These are phyloP conservation scores for Grigorovia yakushimaensis DNA, from an alignment of 805 yeast genomes.

Conservation along the genomic window DNA sequence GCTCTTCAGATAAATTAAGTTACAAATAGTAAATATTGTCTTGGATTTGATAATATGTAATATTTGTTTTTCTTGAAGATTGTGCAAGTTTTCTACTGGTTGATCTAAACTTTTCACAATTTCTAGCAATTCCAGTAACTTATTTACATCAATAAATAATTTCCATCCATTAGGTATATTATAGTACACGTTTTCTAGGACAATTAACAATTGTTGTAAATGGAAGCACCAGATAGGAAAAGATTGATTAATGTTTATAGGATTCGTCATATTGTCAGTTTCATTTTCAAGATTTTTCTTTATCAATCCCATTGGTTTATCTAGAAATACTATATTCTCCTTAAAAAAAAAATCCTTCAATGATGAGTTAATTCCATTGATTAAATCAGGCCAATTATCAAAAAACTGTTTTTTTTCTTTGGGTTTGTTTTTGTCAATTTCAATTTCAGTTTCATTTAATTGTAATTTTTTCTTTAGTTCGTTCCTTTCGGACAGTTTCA, in stretches of 20 bases:
- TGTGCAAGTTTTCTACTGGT: background rate
- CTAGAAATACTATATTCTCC: background rate
- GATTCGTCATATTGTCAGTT: background rate
- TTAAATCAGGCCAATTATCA: background rate
- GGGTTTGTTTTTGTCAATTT: background rate
- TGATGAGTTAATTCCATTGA: too few relatives aligned
- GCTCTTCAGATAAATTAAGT: conserved; percentile 4
- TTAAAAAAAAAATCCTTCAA: background rate
- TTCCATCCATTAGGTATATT: background rate
- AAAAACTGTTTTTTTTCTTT: too few relatives aligned
- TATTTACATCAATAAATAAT: background rate
- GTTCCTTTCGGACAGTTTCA: background rate
- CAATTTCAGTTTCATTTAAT: background rate
- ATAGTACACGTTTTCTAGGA: background rate
- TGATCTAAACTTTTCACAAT: background rate
- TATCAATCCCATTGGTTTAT: background rate
- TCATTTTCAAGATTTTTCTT: background rate
- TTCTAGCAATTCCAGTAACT: background rate
- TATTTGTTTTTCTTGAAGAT: background rate
- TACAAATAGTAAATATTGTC: background rate
- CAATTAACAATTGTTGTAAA: background rate
- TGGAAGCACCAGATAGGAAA: background rate
- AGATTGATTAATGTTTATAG: background rate
- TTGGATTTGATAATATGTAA: background rate
- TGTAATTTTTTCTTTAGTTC: background rate